Percentiles rank a stretch among this genome's conserved stretches.
Evolutionary conservation across 805 yeast genomes (phyloP).

Genomic region (Grigorovia transvaalensis): DNA sequence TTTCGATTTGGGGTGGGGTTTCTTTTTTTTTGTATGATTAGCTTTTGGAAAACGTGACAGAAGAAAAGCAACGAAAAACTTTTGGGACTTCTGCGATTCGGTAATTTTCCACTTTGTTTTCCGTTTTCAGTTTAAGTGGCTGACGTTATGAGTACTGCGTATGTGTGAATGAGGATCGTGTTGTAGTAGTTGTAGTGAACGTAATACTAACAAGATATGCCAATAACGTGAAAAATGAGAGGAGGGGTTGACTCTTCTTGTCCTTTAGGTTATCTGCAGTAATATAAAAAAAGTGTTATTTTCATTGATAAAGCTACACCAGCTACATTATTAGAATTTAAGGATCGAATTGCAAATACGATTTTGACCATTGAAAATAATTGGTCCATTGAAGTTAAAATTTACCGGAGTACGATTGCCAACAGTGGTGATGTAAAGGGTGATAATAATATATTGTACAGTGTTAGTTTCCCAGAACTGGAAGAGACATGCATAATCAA

Average conservation of each 20-base stretch:
- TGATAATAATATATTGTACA: conserved; percentile 20
- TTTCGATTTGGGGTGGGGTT: too few relatives aligned
- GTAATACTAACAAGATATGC: too few relatives aligned
- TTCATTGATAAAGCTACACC: conserved; percentile 27
- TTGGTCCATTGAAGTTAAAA: conserved; percentile 26
- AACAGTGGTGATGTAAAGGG: neutral
- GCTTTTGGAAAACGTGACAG: too few relatives aligned
- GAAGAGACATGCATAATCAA: conserved; percentile 19
- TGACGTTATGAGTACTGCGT: too few relatives aligned
- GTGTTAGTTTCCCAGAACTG: conserved; percentile 20
- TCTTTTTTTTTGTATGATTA: too few relatives aligned
- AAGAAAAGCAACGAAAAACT: too few relatives aligned
- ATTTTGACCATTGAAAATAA: conserved; percentile 16
- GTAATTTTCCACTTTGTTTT: too few relatives aligned
- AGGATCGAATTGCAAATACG: conserved; percentile 21
- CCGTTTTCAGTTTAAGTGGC: too few relatives aligned
- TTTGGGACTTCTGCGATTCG: too few relatives aligned
- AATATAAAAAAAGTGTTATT: conserved; percentile 14
- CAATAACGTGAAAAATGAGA: neutral
- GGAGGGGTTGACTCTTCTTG: neutral
- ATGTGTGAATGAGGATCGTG: too few relatives aligned
- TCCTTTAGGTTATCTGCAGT: neutral
- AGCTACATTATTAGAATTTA: conserved; percentile 21
- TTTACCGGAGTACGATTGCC: conserved; percentile 14
- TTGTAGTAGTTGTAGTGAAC: too few relatives aligned